Conservation (phyloP, 768 basidiomycete genomes). For the Suillus subluteus region DNA sequence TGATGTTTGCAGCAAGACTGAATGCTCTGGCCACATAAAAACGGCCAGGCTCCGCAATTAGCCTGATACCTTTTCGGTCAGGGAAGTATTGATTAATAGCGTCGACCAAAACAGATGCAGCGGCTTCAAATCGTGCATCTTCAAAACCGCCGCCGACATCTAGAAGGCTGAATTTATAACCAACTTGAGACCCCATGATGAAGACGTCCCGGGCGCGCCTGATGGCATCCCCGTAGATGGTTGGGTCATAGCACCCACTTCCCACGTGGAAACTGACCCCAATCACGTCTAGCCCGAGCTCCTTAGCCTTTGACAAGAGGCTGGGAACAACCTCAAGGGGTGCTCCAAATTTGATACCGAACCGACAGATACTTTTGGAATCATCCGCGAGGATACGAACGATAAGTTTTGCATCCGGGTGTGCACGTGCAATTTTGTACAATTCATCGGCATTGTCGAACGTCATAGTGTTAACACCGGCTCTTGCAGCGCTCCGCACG, state of each 20-base stretch:
- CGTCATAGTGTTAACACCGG: slow-evolving; percentile 91
- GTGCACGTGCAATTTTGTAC: slow-evolving; percentile 83
- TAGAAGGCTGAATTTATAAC: slow-evolving; percentile 81
- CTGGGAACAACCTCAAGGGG: slow-evolving; percentile 78
- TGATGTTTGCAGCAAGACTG: slow-evolving; percentile 90
- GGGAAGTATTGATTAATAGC: slow-evolving; percentile 86
- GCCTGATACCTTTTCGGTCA: slow-evolving; percentile 61
- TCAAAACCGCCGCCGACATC: slow-evolving; percentile 99
- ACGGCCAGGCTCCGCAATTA: slow-evolving; percentile 96
- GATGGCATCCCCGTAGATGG: slow-evolving; percentile 89
- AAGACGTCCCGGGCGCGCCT: slow-evolving; percentile 82
- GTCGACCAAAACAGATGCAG: slow-evolving; percentile 67
- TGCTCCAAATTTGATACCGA: slow-evolving; percentile 97
- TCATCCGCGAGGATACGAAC: slow-evolving; percentile 98
- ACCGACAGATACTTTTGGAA: slow-evolving; percentile 89
- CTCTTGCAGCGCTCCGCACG: slow-evolving; percentile 79
- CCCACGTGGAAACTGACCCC: slow-evolving; percentile 99
- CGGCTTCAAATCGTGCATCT: slow-evolving; percentile 79
- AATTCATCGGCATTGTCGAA: slow-evolving; percentile 98
- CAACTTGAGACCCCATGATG: slow-evolving; percentile 80
- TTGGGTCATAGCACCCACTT: slow-evolving; percentile 92
- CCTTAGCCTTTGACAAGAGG: slow-evolving; percentile 77
- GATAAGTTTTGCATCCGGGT: slow-evolving; percentile 85
- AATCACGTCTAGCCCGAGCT: slow-evolving; percentile 81
- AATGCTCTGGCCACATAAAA: slow-evolving; percentile 94